Conservation (phyloP, 2,329 filamentous ascomycete genomes). For the Colletotrichum orbiculare region DNA sequence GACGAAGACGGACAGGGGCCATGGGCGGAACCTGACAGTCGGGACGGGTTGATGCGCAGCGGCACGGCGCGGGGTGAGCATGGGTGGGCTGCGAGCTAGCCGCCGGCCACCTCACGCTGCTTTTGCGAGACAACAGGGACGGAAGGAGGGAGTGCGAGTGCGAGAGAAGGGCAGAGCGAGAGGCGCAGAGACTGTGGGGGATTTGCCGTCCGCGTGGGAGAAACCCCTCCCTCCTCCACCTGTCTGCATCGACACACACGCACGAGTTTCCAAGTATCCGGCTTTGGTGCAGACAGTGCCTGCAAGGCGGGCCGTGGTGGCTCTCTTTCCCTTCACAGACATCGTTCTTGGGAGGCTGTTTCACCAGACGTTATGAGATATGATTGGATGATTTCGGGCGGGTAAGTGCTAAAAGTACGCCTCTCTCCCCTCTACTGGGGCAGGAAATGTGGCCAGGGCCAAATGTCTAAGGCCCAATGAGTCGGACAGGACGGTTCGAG, state of each 20-base stretch:
- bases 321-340: slow-evolving; percentile 12
- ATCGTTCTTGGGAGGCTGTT: slow-evolving; percentile 48
- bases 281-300: slow-evolving; percentile 6
- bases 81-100: slow-evolving; percentile 40
- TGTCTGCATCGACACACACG: slow-evolving; percentile 6
- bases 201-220: slow-evolving; percentile 23
- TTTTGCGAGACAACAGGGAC: slow-evolving; percentile 43
- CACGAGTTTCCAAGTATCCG: background rate
- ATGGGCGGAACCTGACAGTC: slow-evolving; percentile 43
- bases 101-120: slow-evolving; percentile 51
- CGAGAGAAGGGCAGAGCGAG: slow-evolving; percentile 37
- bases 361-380: slow-evolving; percentile 59
- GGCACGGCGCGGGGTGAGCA: slow-evolving; percentile 40
- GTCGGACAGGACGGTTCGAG: slow-evolving; percentile 12
- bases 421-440: slow-evolving; percentile 43
- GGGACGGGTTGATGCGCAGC: slow-evolving; percentile 38
- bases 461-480: slow-evolving; percentile 28
- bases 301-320: slow-evolving; percentile 12
- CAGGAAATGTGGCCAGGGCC: slow-evolving; percentile 40
- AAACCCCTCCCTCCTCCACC: background rate
- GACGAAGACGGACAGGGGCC: slow-evolving; percentile 24
- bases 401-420: slow-evolving; percentile 57
- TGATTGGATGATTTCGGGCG: slow-evolving; percentile 62
- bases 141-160: slow-evolving; percentile 37
- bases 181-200: slow-evolving; percentile 13